These are phyloP conservation scores for Hanseniaspora opuntiae DNA, from an alignment of 805 yeast genomes.

Conservation along the genomic window DNA sequence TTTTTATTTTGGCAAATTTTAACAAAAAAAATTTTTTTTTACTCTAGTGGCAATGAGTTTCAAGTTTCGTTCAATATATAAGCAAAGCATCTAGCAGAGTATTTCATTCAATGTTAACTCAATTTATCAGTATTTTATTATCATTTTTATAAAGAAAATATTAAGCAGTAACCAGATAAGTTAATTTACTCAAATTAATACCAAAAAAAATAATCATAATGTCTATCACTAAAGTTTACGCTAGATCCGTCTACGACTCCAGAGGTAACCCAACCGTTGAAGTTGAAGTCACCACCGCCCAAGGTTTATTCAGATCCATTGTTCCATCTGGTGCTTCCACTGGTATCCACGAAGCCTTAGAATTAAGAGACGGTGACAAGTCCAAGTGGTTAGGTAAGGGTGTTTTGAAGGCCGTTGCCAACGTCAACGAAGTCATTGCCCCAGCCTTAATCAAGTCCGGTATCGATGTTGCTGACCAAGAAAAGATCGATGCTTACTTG, in stretches of 20 bases:
- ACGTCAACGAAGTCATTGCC: constrained; percentile 87
- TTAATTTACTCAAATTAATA: constrained; percentile 15
- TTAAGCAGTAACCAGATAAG: constrained; percentile 14
- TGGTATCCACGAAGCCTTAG: constrained; percentile 96
- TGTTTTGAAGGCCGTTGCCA: constrained; percentile 90
- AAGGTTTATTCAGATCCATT: constrained; percentile 90
- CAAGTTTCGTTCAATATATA: constrained; percentile 28
- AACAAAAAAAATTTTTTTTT: background rate
- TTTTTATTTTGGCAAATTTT: background rate
- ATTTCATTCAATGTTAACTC: too few relatives aligned
- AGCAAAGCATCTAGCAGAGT: constrained; percentile 31
- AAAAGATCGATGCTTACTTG: constrained; percentile 74
- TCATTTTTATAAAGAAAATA: background rate
- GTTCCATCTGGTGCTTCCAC: constrained; percentile 99
- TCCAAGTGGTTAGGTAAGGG: constrained; percentile 98
- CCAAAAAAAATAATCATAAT: constrained; percentile 25
- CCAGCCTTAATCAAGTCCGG: constrained; percentile 78
- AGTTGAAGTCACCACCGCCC: constrained; percentile 86
- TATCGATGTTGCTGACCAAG: constrained; percentile 78
- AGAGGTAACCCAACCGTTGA: constrained; percentile 99
- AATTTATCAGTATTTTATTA: too few relatives aligned
- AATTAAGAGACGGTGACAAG: constrained; percentile 96
- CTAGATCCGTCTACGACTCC: constrained; percentile 98
- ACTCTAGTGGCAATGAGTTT: background rate
- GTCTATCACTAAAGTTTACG: constrained; percentile 77